Conservation (phyloP, 1,139 yeast species). For the Eremothecium sinecaudum region DNA sequence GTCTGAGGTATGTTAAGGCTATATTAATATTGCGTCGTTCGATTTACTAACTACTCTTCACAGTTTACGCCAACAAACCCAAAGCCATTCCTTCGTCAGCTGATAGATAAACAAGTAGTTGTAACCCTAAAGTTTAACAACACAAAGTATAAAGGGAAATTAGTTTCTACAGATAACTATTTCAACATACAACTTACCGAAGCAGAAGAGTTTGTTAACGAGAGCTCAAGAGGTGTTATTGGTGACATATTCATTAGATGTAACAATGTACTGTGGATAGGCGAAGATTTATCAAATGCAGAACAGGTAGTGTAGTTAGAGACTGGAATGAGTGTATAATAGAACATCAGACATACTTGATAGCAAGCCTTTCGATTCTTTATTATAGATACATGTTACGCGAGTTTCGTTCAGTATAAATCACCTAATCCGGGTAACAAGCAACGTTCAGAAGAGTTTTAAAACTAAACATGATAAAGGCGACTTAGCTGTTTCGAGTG, state of each 20-base stretch:
- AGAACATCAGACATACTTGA: no score
- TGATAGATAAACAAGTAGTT: constrained; percentile 59
- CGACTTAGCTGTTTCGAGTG: no score
- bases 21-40: background rate
- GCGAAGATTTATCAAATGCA: constrained; percentile 29
- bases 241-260: constrained; percentile 86
- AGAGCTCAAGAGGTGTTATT: constrained; percentile 46
- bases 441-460: no score
- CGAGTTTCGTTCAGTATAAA: no score
- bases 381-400: no score
- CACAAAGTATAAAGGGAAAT: constrained; percentile 80
- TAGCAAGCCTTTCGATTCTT: no score
- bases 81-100: constrained; percentile 74
- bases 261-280: constrained; percentile 65
- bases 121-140: constrained; percentile 90
- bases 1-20: constrained; percentile 3
- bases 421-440: background rate
- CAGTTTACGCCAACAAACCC: constrained; percentile 78
- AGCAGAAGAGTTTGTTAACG: constrained; percentile 54
- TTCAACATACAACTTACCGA: constrained; percentile 78
- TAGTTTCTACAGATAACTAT: constrained; percentile 79
- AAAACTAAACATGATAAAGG: no score
- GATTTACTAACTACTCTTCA: constrained; percentile 6
- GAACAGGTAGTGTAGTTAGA: no score
- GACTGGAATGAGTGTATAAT: no score